Evolutionary conservation across 2,329 filamentous ascomycete species (phyloP), one percentile per base, ranked within the genome.

Genomic region (Hypoxylon sp.): DNA sequence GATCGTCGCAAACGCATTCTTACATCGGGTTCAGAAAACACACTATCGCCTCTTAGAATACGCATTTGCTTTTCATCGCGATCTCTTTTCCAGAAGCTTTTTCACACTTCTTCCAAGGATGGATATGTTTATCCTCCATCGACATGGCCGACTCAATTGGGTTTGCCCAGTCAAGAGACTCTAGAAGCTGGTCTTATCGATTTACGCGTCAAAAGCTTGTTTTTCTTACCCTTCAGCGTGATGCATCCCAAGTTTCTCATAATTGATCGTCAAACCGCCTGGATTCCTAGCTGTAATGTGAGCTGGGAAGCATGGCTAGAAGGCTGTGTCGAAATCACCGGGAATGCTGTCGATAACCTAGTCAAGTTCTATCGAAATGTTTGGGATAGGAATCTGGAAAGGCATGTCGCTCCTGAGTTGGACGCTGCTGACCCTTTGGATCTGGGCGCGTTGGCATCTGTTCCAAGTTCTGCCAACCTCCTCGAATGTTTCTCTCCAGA

Each of bases 301-400:
- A 91, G 88, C 64, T 94, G 88, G 88, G 90, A 94, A 69, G 72
- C 83, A n/a, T 95, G 90, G 90, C 86, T 93, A 17, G 90, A 95
- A 68, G 88, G 87, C 0, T 90, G 86, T 47, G 73, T 93, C 3
- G 82, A 84, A 45, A 70, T 93, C 7, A 75, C 76, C 5, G 89
- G 89, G 0, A 74, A 78, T 0, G 75, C 87, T 0, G 82, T 91
- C 0, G 61, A 68, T 3, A 75, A 79, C n/a, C 79, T 94, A 27
- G 59, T 88, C 30, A 67, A 74, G 2, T 93, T 93, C 64, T 91
- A 89, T 70, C 67, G 75, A 6, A 67, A 72, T 1, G 87, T 90
- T n/a, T 94, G 90, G 90, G 79, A 75, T 7, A 70, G 63, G 13
- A 65, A 63, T 40, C 47, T 59, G n/a, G 53, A 57, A 30, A 36